A percentile compares a stretch with the other conserved stretches of the same genome.
Evolutionary conservation across 2,329 filamentous ascomycete species (phyloP).

Genomic region (Sporothrix pallida): DNA sequence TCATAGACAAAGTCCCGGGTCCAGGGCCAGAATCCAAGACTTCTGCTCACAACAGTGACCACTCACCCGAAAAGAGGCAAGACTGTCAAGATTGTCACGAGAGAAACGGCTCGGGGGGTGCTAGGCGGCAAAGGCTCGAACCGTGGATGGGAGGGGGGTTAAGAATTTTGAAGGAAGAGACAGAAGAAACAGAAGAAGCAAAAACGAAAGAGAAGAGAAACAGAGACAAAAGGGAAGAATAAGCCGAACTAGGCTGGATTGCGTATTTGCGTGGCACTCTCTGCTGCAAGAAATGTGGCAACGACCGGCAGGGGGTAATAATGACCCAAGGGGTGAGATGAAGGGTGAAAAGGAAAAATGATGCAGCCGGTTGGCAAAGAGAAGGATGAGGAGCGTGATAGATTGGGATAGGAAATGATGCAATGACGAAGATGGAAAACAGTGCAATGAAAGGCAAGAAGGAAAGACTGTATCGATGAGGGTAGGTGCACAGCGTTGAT

Average conservation of each 20-base stretch:
- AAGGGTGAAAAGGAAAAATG: background rate
- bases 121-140: conserved; percentile 20
- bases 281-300: conserved; percentile 3
- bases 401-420: background rate
- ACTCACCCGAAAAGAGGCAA: conserved; percentile 5
- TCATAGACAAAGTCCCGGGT: conserved; percentile 27
- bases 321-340: conserved; percentile 12
- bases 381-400: background rate
- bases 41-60: background rate
- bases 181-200: background rate
- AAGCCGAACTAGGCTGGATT: conserved; percentile 29
- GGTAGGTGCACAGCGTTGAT: background rate
- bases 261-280: conserved; percentile 17
- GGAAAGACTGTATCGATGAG: background rate
- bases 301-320: conserved; percentile 7
- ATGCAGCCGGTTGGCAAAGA: background rate
- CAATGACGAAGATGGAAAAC: background rate
- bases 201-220: background rate
- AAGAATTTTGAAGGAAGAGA: background rate
- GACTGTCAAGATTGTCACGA: background rate
- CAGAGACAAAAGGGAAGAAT: conserved; percentile 2
- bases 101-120: conserved; percentile 1
- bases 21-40: conserved; percentile 5
- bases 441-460: background rate
- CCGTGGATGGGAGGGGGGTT: conserved; percentile 11